phyloP scores from a whole-genome alignment of 345 rosid species.

The Linum usitatissimum region DNA sequence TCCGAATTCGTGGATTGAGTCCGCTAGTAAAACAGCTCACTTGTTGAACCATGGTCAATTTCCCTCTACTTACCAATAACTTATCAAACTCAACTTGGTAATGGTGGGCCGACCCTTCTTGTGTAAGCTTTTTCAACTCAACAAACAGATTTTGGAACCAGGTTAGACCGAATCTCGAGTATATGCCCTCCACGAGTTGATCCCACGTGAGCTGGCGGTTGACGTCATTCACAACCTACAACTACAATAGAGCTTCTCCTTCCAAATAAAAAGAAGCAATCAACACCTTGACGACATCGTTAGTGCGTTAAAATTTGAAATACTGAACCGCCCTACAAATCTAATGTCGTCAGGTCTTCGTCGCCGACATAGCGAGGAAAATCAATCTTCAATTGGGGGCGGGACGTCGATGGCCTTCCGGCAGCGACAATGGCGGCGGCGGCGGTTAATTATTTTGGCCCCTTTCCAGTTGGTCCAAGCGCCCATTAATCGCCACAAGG shows the following conservation, averaged over 20 bases:
- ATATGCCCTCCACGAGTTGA: not conserved
- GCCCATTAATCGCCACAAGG: no score
- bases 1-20: not conserved
- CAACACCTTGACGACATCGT: not conserved
- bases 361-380: no score
- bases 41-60: not conserved
- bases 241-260: slow-evolving; percentile 3
- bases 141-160: not conserved
- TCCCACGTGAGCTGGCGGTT: not conserved
- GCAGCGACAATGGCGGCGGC: no score
- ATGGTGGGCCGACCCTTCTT: not conserved
- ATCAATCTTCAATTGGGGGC: no score
- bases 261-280: slow-evolving; percentile 1
- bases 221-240: not conserved
- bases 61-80: not conserved
- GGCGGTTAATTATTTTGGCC: no score
- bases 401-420: no score
- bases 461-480: no score
- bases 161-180: not conserved
- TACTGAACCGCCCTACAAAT: no score
- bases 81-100: not conserved
- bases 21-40: slow-evolving; percentile 8
- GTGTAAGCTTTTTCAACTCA: not conserved
- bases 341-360: no score
- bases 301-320: not conserved